Base-by-base conservation (phyloP, 129 eudicot genomes). In the Pulicaria dysenterica region DNA sequence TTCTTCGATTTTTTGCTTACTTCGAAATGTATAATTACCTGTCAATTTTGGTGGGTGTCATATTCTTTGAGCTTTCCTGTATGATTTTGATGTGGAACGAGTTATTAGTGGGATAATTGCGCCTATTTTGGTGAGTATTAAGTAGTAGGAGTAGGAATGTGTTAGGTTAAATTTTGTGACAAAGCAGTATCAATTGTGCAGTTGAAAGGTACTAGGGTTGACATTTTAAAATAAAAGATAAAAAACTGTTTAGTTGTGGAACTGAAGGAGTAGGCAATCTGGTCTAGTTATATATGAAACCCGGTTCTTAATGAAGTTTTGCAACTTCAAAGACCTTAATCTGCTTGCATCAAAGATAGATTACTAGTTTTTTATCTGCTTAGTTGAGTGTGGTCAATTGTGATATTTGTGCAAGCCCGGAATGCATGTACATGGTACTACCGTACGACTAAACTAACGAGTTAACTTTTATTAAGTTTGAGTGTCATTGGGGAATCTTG, bases 381-480 rank as follows among this genome's bases (percentile, higher is more conserved):
- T 40, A 40, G 58, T 70, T 60, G 41, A 24, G 44, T 67, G 59
- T 9, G 66, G 66, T 75, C 11, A 54, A 60, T 36, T 15, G 16
- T 64, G n/a, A 24, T 64, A 54, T 42, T n/a, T 54, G 31, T 58
- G 64, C 64, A 61, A 77, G 17, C 10, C 41, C 6, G 61, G 65
- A 9, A 34, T 64, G 43, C 53, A 64, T 15, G 58, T 64, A 16
- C 43, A 34, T 31, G 58, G 48, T 69, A 40, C n/a, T n/a, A n/a
- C n/a, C n/a, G n/a, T 47, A 48, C 31, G 1, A 24, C 31, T 54
- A 42, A 60, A 70, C 42, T 60, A 41, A 44, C 50, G 76, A 51
- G 77, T 70, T 77, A 72, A 77, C 81, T 61, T 70, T 68, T 61
- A 11, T 64, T 50, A 48, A 61, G 42, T 2, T 58, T 5, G 37